These are phyloP conservation scores for Pseudofabraea citricarpa DNA, from an alignment of 2,329 filamentous ascomycete genomes.

Conservation along the genomic window DNA sequence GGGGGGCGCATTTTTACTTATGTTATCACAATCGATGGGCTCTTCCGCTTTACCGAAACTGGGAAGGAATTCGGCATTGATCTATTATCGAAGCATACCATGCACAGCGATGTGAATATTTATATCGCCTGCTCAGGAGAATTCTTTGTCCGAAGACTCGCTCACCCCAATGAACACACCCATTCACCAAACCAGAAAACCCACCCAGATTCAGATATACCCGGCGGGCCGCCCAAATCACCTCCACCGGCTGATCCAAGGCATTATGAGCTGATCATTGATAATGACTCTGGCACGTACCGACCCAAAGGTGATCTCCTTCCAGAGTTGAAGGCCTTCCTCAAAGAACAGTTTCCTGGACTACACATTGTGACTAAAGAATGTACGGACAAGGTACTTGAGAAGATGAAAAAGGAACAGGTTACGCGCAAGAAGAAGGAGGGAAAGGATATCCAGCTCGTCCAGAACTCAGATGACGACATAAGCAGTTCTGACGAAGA, in stretches of 20 bases:
- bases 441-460: conserved; percentile 46
- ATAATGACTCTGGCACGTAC: conserved; percentile 94
- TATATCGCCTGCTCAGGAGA: conserved; percentile 92
- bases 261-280: conserved; percentile 82
- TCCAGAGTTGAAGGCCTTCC: conserved; percentile 64
- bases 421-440: conserved; percentile 66
- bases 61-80: conserved; percentile 95
- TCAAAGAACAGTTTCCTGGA: conserved; percentile 71
- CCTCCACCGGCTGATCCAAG: conserved; percentile 41
- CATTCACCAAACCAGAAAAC: conserved; percentile 40
- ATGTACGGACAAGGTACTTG: conserved; percentile 72
- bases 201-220: conserved; percentile 45
- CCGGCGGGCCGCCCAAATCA: conserved; percentile 40
- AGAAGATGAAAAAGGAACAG: conserved; percentile 72
- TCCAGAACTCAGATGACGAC: conserved; percentile 43
- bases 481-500: conserved; percentile 32
- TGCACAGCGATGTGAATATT: conserved; percentile 89
- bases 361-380: conserved; percentile 70
- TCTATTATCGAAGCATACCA: conserved; percentile 88
- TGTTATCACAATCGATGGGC: conserved; percentile 79
- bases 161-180: conserved; percentile 41
- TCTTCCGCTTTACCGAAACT: conserved; percentile 89
- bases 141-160: conserved; percentile 78
- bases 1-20: conserved; percentile 89
- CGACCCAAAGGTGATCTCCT: conserved; percentile 76